These are phyloP conservation scores for Lepiota venenata DNA, from an alignment of 768 basidiomycete genomes.

Conservation along the genomic window DNA sequence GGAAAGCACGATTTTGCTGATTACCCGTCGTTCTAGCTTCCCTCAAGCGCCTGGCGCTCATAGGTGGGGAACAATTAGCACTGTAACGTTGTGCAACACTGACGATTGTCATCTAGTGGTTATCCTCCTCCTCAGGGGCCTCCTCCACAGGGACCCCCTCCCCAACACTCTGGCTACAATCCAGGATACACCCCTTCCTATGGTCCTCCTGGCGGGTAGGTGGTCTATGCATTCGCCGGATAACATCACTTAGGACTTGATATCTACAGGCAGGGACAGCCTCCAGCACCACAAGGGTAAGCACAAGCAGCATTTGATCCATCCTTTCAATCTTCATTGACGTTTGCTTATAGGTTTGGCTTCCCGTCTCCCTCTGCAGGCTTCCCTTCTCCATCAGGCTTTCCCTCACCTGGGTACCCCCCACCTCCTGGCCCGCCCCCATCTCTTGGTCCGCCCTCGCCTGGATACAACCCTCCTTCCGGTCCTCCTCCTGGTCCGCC, in stretches of 20 bases:
- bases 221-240: background rate
- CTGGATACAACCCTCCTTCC: conserved; percentile 11
- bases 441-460: background rate
- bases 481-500: conserved; percentile 4
- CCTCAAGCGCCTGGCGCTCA: conserved; percentile 25
- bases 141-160: too few relatives aligned
- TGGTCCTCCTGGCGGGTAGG: conserved; percentile 17
- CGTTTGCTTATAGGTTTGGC: conserved; percentile 1
- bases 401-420: background rate
- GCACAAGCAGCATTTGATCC: background rate
- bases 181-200: conserved; percentile 41
- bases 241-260: background rate
- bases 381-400: background rate
- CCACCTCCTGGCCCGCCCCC: conserved; percentile 2
- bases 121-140: conserved; percentile 17
- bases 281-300: conserved; percentile 14
- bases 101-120: conserved; percentile 3
- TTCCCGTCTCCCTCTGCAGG: conserved; percentile 10
- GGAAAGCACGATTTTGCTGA: background rate
- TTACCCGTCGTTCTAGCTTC: conserved; percentile 19
- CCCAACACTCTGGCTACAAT: conserved; percentile 27
- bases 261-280: conserved; percentile 17
- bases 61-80: conserved; percentile 12
- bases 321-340: background rate
- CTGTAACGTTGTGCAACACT: background rate